Base-by-base conservation (phyloP, 1,284 basidiomycete genomes). In the Somion occarium region DNA sequence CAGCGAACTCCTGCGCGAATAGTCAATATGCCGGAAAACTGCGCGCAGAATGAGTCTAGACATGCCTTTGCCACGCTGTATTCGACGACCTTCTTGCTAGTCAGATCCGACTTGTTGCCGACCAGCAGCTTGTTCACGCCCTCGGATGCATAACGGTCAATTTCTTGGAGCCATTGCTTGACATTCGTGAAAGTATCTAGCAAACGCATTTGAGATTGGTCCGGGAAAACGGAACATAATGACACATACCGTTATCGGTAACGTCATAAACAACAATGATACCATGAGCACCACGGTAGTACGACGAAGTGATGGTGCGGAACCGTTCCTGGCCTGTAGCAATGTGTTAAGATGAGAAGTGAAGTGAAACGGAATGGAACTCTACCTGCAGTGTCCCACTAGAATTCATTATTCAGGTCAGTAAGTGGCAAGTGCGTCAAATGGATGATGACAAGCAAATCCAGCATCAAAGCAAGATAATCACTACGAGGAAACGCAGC, bases 241-340 rank as follows among this genome's bases (percentile, higher is more conserved):
- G 46, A 56, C 41, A 55, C 73, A 63, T 67, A 89, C 94, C 93
- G 65, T 91, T 92, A 74, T 99, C 96, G 44, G 96, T 99, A 46
- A 99, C 96, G 72, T 99, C 97, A 78, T 99, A 99, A 43, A 99
- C 96, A 57, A 99, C 93, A 62, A 98, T 95, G 69, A 98, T 98
- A 61, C 94, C 94, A 67, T 96, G 93, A 45, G 94, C 94, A 50
- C 93, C 93, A 60, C 94, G 85, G 76, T 98, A 98, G 79, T 98
- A 98, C 38, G 93, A 93, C 20, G 93, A 95, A n/a, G 95, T 97
- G 70, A 98, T 98, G 24, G 95, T 98, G 59, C 94, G 85, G 85
- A 98, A 98, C 44, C 95, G 85, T 73, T 98, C 94, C 72, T 98
- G 94, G 49, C 91, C 91, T 86, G 59, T 56, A 44, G 54, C 13